Conservation (phyloP, 129 eudicot genomes). For the Pseudognaphalium luteoalbum region DNA sequence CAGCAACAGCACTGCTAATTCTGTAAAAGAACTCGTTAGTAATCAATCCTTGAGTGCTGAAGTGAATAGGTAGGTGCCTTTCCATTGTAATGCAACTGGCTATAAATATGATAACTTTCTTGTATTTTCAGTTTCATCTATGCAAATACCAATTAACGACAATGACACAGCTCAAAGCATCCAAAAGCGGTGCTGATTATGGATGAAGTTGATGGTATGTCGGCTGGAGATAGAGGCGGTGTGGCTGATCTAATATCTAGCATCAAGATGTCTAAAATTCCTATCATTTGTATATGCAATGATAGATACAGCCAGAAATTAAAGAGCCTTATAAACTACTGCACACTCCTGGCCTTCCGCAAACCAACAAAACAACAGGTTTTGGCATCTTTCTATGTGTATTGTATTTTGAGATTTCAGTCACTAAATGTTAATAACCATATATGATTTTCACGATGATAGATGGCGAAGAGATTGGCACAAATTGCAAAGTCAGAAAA, state of each 20-base stretch:
- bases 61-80: constrained; percentile 55
- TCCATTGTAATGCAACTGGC: neutral
- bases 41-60: constrained; percentile 63
- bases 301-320: constrained; percentile 95
- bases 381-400: neutral
- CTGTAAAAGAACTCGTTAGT: constrained; percentile 84
- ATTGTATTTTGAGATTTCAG: neutral
- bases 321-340: constrained; percentile 85
- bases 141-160: neutral
- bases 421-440: constrained; percentile 8
- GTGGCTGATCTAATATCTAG: constrained; percentile 91
- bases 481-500: constrained; percentile 77
- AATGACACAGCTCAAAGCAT: constrained; percentile 59
- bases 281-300: constrained; percentile 91
- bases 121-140: constrained; percentile 7
- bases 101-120: neutral
- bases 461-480: constrained; percentile 87
- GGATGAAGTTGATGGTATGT: constrained; percentile 98
- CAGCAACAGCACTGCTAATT: constrained; percentile 86
- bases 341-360: constrained; percentile 69
- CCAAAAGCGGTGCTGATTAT: constrained; percentile 77
- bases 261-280: constrained; percentile 86
- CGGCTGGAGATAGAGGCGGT: constrained; percentile 98
- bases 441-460: constrained; percentile 24
- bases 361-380: constrained; percentile 99